Evolutionary conservation across 2,329 filamentous ascomycete species (phyloP).

Genomic region (Pseudogymnoascus sp.): DNA sequence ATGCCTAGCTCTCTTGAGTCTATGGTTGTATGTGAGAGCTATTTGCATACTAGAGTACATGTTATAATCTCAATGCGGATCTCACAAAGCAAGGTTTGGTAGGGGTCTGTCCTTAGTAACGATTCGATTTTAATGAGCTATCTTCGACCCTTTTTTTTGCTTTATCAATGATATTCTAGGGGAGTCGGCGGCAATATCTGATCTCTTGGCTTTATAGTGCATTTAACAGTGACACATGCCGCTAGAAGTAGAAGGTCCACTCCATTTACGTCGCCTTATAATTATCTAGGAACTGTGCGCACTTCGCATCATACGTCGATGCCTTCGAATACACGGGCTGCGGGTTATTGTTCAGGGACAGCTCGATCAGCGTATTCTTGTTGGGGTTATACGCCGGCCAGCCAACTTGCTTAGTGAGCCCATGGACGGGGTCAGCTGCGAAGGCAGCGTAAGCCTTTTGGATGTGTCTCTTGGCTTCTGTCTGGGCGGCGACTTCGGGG

Average conservation of each 20-base stretch:
- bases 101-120: too few species aligned
- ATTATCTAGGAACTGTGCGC: not conserved
- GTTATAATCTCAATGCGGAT: too few species aligned
- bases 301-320: not conserved
- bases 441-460: slow-evolving; percentile 28
- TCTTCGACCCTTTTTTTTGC: not conserved
- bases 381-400: slow-evolving; percentile 15
- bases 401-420: slow-evolving; percentile 18
- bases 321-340: not conserved
- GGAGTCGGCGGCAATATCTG: not conserved
- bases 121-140: not conserved
- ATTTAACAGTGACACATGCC: not conserved
- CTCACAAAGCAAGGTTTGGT: too few species aligned
- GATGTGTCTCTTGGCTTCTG: slow-evolving; percentile 18
- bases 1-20: too few species aligned
- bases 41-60: too few species aligned
- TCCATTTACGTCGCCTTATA: not conserved
- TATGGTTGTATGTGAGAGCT: too few species aligned
- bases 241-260: not conserved
- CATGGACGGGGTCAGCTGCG: slow-evolving; percentile 26
- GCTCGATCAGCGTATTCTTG: not conserved
- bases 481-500: slow-evolving; percentile 11
- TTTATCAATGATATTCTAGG: not conserved
- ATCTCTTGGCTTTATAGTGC: not conserved
- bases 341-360: slow-evolving; percentile 2